phyloP scores from a whole-genome alignment of 352 stramenopile genomes.

The Pythium folliculosum region DNA sequence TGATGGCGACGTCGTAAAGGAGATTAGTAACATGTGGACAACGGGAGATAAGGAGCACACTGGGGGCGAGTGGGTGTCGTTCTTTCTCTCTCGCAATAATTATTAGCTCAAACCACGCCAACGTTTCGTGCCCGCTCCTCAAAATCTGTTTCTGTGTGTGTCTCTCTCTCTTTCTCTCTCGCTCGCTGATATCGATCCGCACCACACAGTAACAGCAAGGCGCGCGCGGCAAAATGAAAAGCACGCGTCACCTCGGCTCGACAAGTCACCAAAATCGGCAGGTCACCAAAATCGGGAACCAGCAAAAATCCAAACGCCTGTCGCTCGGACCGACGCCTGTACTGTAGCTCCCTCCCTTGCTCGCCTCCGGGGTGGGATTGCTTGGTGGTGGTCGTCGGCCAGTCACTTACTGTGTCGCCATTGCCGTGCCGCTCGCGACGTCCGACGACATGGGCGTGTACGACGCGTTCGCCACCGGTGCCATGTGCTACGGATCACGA shows the following conservation, averaged over 20 bases:
- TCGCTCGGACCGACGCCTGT: not conserved
- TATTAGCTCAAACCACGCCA: constrained; percentile 6
- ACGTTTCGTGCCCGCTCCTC: not conserved
- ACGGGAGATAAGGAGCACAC: not conserved
- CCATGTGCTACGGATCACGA: constrained; percentile 56
- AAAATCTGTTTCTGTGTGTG: constrained; percentile 9
- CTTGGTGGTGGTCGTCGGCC: not conserved
- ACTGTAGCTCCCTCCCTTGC: no score
- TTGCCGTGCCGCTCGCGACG: constrained; percentile 69
- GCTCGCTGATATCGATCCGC: not conserved
- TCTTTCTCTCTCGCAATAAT: constrained; percentile 12
- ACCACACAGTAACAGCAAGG: not conserved
- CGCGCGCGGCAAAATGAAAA: not conserved
- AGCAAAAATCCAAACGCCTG: constrained; percentile 4
- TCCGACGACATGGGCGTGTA: constrained; percentile 73
- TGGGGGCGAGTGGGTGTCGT: not conserved
- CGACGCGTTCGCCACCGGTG: constrained; percentile 54
- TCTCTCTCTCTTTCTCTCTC: not conserved
- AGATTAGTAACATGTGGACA: not conserved
- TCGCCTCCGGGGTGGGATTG: no score
- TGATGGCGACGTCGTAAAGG: not conserved
- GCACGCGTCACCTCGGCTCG: not conserved
- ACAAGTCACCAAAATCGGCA: constrained; percentile 5
- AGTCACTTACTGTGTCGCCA: constrained; percentile 39
- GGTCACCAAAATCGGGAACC: constrained; percentile 12